These are phyloP conservation scores for Hawksworthiomyces lignivorus DNA, from an alignment of 2,329 filamentous ascomycete species.

Conservation along the genomic window DNA sequence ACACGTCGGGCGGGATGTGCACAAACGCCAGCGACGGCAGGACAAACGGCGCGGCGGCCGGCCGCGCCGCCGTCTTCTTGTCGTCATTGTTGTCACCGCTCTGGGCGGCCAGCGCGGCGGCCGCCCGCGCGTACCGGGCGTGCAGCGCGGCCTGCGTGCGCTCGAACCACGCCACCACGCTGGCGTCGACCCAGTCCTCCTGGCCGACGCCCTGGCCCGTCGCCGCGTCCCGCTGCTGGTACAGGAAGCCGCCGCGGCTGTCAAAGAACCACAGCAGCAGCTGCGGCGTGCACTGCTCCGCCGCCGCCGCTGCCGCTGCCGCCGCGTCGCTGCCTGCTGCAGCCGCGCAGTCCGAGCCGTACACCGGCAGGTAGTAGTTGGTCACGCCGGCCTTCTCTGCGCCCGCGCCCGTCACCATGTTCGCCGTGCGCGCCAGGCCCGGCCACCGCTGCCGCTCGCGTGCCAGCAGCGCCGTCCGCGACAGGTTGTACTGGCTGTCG, in stretches of 20 bases:
- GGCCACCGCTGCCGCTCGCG: constrained; percentile 18
- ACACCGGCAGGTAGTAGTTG: constrained; percentile 26
- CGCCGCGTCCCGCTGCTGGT: constrained; percentile 20
- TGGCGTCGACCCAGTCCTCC: constrained; percentile 35
- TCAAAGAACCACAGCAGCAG: constrained; percentile 58
- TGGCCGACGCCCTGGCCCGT: constrained; percentile 16
- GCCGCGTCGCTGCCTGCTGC: neutral
- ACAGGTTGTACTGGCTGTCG: constrained; percentile 43
- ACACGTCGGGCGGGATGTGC: constrained; percentile 36
- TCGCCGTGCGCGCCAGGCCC: constrained; percentile 16
- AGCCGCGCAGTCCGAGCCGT: constrained; percentile 14
- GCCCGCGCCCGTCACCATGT: constrained; percentile 17
- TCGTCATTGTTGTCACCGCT: too few species aligned
- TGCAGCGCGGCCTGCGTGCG: constrained; percentile 26
- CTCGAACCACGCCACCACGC: constrained; percentile 37
- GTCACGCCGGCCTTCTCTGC: constrained; percentile 15
- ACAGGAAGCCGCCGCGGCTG: constrained; percentile 39
- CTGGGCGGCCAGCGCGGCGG: too few species aligned
- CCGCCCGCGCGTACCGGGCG: constrained; percentile 18
- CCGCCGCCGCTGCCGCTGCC: too few species aligned
- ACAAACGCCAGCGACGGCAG: constrained; percentile 42
- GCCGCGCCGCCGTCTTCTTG: constrained; percentile 3
- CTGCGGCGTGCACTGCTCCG: constrained; percentile 16
- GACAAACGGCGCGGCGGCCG: neutral
- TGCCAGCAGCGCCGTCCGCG: constrained; percentile 23